phyloP scores from a whole-genome alignment of 345 rosid genomes.

The Moricandia arvensis region DNA sequence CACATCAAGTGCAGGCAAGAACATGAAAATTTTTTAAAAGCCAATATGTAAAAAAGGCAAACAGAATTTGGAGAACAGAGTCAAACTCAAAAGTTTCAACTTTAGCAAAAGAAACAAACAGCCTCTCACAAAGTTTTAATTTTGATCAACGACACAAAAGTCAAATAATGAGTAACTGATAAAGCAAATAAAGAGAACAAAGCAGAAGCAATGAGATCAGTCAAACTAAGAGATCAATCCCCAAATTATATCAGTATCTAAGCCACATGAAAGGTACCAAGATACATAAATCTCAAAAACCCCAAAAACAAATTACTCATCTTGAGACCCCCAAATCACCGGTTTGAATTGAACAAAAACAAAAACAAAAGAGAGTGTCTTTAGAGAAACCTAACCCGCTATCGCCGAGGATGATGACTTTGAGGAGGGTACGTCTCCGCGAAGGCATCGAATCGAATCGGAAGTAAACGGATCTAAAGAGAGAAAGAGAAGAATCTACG shows the following conservation, averaged over 20 bases:
- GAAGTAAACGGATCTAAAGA: conserved; percentile 22
- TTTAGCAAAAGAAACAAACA: neutral
- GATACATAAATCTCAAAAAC: neutral
- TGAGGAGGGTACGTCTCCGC: conserved; percentile 82
- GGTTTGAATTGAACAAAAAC: neutral
- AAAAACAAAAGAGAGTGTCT: neutral
- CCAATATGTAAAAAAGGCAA: no score
- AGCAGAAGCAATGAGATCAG: neutral
- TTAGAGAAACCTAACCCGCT: conserved; percentile 65
- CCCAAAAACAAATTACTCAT: neutral
- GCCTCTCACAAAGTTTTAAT: neutral
- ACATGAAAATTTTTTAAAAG: no score
- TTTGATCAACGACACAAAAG: conserved; percentile 27
- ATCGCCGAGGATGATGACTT: conserved; percentile 98
- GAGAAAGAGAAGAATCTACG: neutral
- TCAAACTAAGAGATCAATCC: neutral
- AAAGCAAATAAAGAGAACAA: neutral
- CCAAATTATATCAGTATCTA: conserved; percentile 7
- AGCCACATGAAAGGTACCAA: neutral
- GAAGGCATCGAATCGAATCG: conserved; percentile 64
- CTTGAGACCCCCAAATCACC: neutral
- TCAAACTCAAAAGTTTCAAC: neutral
- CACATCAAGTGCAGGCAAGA: no score
- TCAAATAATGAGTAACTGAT: neutral
- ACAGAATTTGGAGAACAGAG: no score